Evolutionary conservation across 768 basidiomycete genomes (phyloP), one percentile per base, ranked within the genome.

Genomic region (Macrolepiota dolichaula): DNA sequence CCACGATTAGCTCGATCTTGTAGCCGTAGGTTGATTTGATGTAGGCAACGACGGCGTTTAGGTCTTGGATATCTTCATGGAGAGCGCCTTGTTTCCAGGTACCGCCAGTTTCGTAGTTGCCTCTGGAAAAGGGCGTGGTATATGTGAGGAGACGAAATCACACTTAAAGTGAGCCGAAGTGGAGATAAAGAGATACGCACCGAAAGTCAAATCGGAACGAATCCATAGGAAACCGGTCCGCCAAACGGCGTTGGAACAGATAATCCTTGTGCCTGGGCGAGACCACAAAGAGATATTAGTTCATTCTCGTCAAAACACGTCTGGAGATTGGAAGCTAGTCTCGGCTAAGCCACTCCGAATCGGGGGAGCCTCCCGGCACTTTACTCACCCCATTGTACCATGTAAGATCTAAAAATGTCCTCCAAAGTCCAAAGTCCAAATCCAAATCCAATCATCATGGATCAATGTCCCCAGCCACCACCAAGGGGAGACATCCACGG

Each of bases 171-270:
- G 46, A 5, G 46, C 19, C 32, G 32, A 52, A 55, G 5, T 10
- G 24, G 32, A 42, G 47, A 42, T 57, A 12, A 32, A 38, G 42
- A 55, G 22, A 27, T 11, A 24, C 83, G 59, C 67, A 92, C 90
- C 91, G 84, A 74, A 94, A 94, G 71, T 94, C 92, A 67, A 94
- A 92, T 35, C 91, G 82, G 70, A 94, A 92, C 2, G 91, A 92
- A 71, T 94, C 92, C 24, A 90, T 67, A 0, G 89, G 87, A 13
- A 92, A 72, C 38, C 76, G 78, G 40, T 72, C 69, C 2, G 89
- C 89, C 19, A 94, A 83, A 13, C 81, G 83, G 68, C 86, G 87
- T 72, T 89, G 88, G 76, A 88, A 92, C 51, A 94, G 71, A 73
- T 94, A 94, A 69, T 94, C 88, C 67, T 92, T 92, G 72, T 94